Conservation (phyloP, 1,139 yeast genomes). For the Torulaspora globosa region DNA sequence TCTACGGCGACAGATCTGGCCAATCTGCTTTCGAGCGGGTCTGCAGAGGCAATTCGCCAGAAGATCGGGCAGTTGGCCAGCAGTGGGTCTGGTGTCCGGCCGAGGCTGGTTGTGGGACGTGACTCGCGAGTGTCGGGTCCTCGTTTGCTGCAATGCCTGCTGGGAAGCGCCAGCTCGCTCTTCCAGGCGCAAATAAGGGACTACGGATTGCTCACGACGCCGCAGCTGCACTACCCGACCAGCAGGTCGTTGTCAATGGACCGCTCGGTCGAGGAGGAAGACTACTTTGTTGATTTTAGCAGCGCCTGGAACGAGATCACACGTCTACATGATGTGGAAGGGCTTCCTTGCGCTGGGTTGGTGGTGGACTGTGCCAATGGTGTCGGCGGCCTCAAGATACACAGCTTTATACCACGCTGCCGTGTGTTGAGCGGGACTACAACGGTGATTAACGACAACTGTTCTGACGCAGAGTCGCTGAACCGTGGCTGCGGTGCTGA, state of each 20-base stretch:
- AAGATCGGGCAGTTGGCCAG: slow-evolving; percentile 37
- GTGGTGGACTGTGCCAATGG: slow-evolving; percentile 89
- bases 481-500: slow-evolving; percentile 93
- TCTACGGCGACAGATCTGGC: slow-evolving; percentile 74
- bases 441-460: slow-evolving; percentile 56
- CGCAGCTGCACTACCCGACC: slow-evolving; percentile 87
- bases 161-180: slow-evolving; percentile 58
- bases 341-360: slow-evolving; percentile 37
- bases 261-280: slow-evolving; percentile 47
- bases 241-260: slow-evolving; percentile 51
- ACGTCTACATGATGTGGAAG: slow-evolving; percentile 40
- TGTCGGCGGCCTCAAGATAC: slow-evolving; percentile 81
- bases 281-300: slow-evolving; percentile 67
- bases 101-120: slow-evolving; percentile 52
- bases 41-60: slow-evolving; percentile 19
- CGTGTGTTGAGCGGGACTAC: background rate
- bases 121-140: slow-evolving; percentile 82
- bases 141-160: slow-evolving; percentile 55
- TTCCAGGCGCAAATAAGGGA: slow-evolving; percentile 45
- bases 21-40: slow-evolving; percentile 42
- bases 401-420: slow-evolving; percentile 18
- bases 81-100: slow-evolving; percentile 25
- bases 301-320: slow-evolving; percentile 42
- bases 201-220: slow-evolving; percentile 80
- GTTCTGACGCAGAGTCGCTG: slow-evolving; percentile 51